Conservation (phyloP, 2,329 filamentous ascomycete genomes). For the Sphaceloma murrayae region DNA sequence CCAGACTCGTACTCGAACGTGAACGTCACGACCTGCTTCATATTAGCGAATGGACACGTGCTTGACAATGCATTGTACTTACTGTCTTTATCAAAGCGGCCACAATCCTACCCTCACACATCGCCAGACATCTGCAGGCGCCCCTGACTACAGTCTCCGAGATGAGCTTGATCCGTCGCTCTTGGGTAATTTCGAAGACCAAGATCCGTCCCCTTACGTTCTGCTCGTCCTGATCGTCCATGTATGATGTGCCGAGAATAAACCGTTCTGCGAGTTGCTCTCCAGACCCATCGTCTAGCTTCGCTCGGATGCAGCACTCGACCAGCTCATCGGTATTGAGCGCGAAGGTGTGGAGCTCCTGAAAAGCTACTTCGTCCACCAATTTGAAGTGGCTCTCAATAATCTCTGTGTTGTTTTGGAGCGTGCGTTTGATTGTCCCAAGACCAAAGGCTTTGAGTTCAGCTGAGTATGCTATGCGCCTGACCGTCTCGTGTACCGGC, state of each 20-base stretch:
- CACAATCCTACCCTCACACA: slow-evolving; percentile 68
- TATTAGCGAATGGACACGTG: slow-evolving; percentile 12
- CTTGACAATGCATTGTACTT: slow-evolving; percentile 23
- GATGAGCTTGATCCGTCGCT: slow-evolving; percentile 63
- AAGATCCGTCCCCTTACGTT: slow-evolving; percentile 67
- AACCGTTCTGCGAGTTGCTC: slow-evolving; percentile 60
- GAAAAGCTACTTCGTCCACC: slow-evolving; percentile 83
- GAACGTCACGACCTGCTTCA: slow-evolving; percentile 48
- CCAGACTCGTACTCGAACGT: slow-evolving; percentile 45
- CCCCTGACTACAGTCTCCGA: slow-evolving; percentile 62
- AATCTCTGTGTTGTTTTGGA: slow-evolving; percentile 62
- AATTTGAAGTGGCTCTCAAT: slow-evolving; percentile 75
- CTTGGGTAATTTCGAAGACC: slow-evolving; percentile 69
- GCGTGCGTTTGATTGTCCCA: slow-evolving; percentile 68
- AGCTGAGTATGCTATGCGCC: slow-evolving; percentile 76
- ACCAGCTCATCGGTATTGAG: slow-evolving; percentile 64
- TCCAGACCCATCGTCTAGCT: slow-evolving; percentile 51
- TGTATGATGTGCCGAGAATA: slow-evolving; percentile 77
- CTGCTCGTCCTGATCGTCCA: slow-evolving; percentile 49
- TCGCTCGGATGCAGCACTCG: slow-evolving; percentile 71
- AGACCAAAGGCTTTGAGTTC: slow-evolving; percentile 73
- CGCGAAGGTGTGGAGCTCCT: slow-evolving; percentile 60
- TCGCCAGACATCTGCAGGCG: slow-evolving; percentile 67
- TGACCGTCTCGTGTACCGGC: slow-evolving; percentile 69
- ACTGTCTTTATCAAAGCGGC: slow-evolving; percentile 86